Conservation (phyloP, 164 flowering plant species). For the Dillenia suffruticosa region DNA sequence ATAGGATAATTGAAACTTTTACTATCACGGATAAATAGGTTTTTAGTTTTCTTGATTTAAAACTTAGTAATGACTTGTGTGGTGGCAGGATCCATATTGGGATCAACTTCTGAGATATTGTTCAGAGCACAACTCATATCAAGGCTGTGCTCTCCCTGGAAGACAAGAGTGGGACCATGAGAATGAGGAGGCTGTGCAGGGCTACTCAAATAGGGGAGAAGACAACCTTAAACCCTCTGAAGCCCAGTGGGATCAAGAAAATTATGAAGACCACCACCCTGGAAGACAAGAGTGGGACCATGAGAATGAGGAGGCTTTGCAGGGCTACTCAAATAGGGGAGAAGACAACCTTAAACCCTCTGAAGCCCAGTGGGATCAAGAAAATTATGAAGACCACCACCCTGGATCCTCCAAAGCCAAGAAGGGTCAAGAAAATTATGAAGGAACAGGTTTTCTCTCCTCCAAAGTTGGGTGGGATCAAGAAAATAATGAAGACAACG, state of each 20-base stretch:
- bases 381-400: conserved; percentile 5
- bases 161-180: conserved; percentile 16
- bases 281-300: conserved; percentile 12
- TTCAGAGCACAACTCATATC: conserved; percentile 61
- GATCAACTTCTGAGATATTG: conserved; percentile 66
- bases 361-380: not conserved
- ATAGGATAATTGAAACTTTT: too few relatives aligned
- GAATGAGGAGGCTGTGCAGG: too few relatives aligned
- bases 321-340: too few relatives aligned
- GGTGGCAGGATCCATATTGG: conserved; percentile 76
- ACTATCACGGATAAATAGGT: too few relatives aligned
- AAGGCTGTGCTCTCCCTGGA: conserved; percentile 82
- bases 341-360: too few relatives aligned
- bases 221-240: too few relatives aligned
- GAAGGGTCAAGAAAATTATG: conserved; percentile 7
- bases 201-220: too few relatives aligned
- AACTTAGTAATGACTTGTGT: not conserved
- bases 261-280: conserved; percentile 7
- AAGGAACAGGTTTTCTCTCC: conserved; percentile 3
- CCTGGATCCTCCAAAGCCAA: not conserved
- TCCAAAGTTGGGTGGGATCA: not conserved
- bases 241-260: not conserved
- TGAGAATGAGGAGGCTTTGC: too few relatives aligned
- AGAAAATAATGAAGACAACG: too few relatives aligned
- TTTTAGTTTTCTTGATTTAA: too few relatives aligned